Base-by-base conservation (phyloP, 768 basidiomycete species). In the Suillus subluteus region DNA sequence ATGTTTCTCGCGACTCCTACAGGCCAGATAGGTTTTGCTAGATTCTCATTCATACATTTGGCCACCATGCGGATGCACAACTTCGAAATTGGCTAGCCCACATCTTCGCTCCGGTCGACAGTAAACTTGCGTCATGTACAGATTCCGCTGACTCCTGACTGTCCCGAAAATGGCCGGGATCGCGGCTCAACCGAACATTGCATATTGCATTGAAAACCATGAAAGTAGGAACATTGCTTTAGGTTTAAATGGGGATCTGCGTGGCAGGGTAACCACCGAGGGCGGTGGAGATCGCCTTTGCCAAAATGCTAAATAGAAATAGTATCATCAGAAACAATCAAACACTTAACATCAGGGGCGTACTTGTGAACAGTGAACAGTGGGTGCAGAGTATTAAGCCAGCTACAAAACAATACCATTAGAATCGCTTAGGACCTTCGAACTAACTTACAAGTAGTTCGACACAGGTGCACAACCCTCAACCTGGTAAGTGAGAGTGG, bases 341-440 rank as follows among this genome's bases (percentile, higher is more conserved):
- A 2, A 4, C 30, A n/a, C 56, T 52, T 12, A 43, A 30, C 15
- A 15, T 44, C 48, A 68, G 35, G 21, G 41, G 76, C 84, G 69
- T 70, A 88, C 88, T 86, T 79, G 70, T 89, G 88, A 65, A 90
- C 82, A 30, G 87, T 86, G 70, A 87, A 90, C 23, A 89, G 69
- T 35, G 87, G 88, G 72, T 89, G 88, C 48, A 90, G 76, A 3
- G 79, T 73, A 72, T 89, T 88, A 58, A 89, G 71, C 88, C 88
- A 89, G 77, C 87, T 88, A 65, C 18, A 50, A 23, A 1, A 11
- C 30, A 54, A 54, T 23, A 12, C 68, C 30, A 69, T 63, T 18
- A n/a, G 0, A 21, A 35, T 16, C 4, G 8, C 37, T n/a, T 46
- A 16, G 23, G 32, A 58, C 7, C 38, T 40, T n/a, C 0, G 15